Evolutionary conservation across 306 rosid species (phyloP), one percentile per base, ranked within the genome.

Genomic region (Prunus mongolica): DNA sequence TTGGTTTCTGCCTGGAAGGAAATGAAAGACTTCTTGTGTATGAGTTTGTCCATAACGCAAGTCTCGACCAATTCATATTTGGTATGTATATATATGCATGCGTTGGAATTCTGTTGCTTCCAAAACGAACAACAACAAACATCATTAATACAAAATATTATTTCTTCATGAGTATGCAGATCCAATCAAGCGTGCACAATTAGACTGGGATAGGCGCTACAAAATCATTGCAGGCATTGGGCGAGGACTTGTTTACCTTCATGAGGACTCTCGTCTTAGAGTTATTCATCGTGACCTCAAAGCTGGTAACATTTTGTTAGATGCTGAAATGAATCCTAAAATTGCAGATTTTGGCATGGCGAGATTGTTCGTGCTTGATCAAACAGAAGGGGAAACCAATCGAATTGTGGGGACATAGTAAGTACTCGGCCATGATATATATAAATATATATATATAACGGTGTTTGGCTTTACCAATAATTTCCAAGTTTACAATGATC

Each of bases 11-110:
- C 25, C 8, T 72, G 7, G 76, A 72, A 72, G 76, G 76, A 72
- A 72, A 72, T 8, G 76, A 72, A 13, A 55, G 65, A 46, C 76
- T 72, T 56, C 76, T 72, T 72, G 65, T 72, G 12, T 72, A 72
- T 56, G 76, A 72, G 44, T 27, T 61, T 60, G 77, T 73, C 27
- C 68, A 56, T 15, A 73, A 73, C 12, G 69, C 58, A 44, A 73
- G 77, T 47, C 77, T 73, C 1, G 69, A 73, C 61, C 77, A 73
- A 1, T 73, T 73, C 68, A 24, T 73, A 44, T 73, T 73, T 44
- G 77, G 77, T 73, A 73, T 3, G 45, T 7, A 7, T 1, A 38
- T 38, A 38, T 38, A 38, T 38, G 44, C 44, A 38, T 38, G 44
- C 9, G 41, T 12, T 47, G 41, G 7, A 10, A 65, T 3, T 41